Base-by-base conservation (phyloP, 176 grass and related monocot species). In the Saccharum officinarum region DNA sequence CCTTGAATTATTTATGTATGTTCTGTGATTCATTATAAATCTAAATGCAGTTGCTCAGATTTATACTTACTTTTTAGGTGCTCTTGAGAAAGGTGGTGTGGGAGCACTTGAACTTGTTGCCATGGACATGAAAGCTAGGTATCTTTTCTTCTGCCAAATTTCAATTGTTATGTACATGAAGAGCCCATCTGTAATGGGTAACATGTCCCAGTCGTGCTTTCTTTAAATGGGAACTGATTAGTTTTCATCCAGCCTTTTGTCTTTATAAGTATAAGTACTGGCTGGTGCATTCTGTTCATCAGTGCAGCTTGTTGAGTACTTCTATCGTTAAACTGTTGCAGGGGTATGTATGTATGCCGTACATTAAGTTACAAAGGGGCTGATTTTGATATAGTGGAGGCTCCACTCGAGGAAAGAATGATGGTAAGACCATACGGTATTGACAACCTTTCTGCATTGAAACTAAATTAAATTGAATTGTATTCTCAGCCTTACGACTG, bases 91-190 rank as follows among this genome's bases (percentile, higher is more conserved):
- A 92, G 97, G 97, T 84, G 93, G 97, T 89, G 97, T 99, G 76
- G 97, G 97, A 70, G 97, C 97, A 71, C 92, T 99, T 82, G 97
- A 99, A 89, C 97, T 99, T 70, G 97, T 99, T 86, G 97, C 97
- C 57, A 99, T 99, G 97, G 94, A 99, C 84, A 96, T 99, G 97
- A 99, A 99, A 94, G 93, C 97, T 81, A 96, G 97, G 97, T 99
- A 69, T 84, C 61, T 34, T 82, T 85, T 75, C 57, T 85, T 54
- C 62, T 25, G 12, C n/a, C 30, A 84, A 60, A 67, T 77, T 75
- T 83, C 47, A 68, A 23, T 75, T 73, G 31, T 5, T 31, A 83
- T 86, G 84, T 67, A 34, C 37, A 82, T 33, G 54, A 72, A 86
- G 78, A 82, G 34, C 42, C 54, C 36, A 59, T 45, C 18, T 82